These are phyloP conservation scores for Phaffia rhodozyma DNA, from an alignment of 1,284 basidiomycete genomes.

Conservation along the genomic window DNA sequence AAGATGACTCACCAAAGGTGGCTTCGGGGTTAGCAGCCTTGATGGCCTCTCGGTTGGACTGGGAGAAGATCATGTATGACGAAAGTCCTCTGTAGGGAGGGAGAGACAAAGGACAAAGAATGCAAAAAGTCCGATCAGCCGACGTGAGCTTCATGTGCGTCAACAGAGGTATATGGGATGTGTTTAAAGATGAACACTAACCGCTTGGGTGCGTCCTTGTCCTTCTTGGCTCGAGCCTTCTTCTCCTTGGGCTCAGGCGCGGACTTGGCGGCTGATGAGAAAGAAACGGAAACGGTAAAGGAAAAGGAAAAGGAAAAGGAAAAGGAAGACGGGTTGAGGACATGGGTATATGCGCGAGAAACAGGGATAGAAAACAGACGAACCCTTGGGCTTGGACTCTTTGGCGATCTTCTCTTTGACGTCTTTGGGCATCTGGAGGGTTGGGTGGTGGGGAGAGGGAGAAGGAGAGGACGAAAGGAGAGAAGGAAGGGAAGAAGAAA, in stretches of 20 bases:
- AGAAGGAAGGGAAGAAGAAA: not conserved
- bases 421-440: slow-evolving; percentile 13
- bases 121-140: not conserved
- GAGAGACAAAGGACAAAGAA: not conserved
- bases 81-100: slow-evolving; percentile 53
- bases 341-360: not conserved
- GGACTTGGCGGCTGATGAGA: slow-evolving; percentile 3
- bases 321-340: not conserved
- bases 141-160: not conserved
- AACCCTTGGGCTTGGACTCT: slow-evolving; percentile 4
- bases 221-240: slow-evolving; percentile 51
- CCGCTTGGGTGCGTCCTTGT: slow-evolving; percentile 68
- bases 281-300: not conserved
- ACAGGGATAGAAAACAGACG: not conserved
- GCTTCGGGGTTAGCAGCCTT: slow-evolving; percentile 92
- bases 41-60: slow-evolving; percentile 89
- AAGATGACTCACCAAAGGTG: slow-evolving; percentile 57
- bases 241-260: slow-evolving; percentile 24
- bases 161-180: not conserved
- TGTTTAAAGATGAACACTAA: not conserved
- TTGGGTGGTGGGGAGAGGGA: not conserved
- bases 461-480: not conserved
- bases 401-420: slow-evolving; percentile 3
- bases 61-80: slow-evolving; percentile 97
- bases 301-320: not conserved